Percentiles rank a stretch among this genome's conserved stretches.
Conservation (phyloP, 2,329 filamentous ascomycete species). For the Cladosporium sp. region DNA sequence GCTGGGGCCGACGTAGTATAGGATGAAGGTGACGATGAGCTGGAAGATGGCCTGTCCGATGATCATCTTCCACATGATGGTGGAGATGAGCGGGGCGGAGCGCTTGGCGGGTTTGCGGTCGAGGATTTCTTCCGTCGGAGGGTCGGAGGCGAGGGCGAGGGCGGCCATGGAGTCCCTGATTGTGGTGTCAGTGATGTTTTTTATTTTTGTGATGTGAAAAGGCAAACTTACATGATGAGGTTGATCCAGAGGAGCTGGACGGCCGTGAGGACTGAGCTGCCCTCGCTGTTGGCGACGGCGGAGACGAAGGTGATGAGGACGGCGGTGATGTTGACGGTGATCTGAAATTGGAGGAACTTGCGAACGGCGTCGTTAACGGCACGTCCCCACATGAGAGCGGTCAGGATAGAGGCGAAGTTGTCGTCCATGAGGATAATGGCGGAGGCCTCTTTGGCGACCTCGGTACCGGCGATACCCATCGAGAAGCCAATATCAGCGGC, state of each 20-base stretch:
- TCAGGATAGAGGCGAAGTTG: slow-evolving; percentile 58
- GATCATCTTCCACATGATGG: slow-evolving; percentile 99
- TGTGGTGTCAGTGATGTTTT: background rate
- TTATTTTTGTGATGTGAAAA: background rate
- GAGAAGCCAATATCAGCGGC: slow-evolving; percentile 62
- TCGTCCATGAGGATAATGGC: slow-evolving; percentile 59
- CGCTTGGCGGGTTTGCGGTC: slow-evolving; percentile 73
- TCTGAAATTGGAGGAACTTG: slow-evolving; percentile 61
- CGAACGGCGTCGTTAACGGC: slow-evolving; percentile 51
- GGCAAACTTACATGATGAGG: slow-evolving; percentile 63
- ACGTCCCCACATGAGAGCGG: slow-evolving; percentile 56
- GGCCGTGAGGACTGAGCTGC: slow-evolving; percentile 72
- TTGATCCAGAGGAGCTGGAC: slow-evolving; percentile 96
- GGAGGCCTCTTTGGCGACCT: slow-evolving; percentile 59
- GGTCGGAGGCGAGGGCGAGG: slow-evolving; percentile 83
- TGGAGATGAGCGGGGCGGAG: slow-evolving; percentile 69
- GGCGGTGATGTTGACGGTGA: slow-evolving; percentile 87
- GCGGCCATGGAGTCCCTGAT: slow-evolving; percentile 75
- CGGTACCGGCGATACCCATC: slow-evolving; percentile 62
- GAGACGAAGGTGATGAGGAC: slow-evolving; percentile 83
- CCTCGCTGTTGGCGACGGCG: slow-evolving; percentile 63
- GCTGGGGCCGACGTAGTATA: slow-evolving; percentile 66
- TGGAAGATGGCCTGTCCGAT: slow-evolving; percentile 88
- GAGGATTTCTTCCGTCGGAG: slow-evolving; percentile 72
- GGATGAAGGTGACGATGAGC: slow-evolving; percentile 67